Conservation (phyloP, 148 eudicot species). For the Linanthus parryae region DNA sequence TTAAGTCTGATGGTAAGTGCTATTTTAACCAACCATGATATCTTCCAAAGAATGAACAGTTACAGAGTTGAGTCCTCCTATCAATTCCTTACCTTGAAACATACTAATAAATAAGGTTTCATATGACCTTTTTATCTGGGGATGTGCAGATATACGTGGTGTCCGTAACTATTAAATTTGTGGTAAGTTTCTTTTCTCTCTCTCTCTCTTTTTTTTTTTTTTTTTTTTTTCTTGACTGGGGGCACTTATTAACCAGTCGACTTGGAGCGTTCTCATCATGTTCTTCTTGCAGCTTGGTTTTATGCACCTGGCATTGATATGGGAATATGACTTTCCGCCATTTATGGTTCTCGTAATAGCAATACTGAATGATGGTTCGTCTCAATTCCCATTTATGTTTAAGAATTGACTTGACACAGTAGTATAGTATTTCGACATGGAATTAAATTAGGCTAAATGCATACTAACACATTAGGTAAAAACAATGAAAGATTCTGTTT, state of each 20-base stretch:
- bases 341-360: constrained; percentile 77
- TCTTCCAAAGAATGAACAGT: constrained; percentile 72
- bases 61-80: constrained; percentile 37
- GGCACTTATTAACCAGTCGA: not conserved
- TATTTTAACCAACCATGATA: constrained; percentile 67
- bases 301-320: constrained; percentile 59
- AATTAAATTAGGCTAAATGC: no score
- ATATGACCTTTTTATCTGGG: no score
- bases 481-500: no score
- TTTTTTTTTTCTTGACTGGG: no score
- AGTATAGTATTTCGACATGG: no score
- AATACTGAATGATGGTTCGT: constrained; percentile 61
- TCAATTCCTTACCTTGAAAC: not conserved
- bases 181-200: constrained; percentile 40
- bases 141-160: constrained; percentile 63
- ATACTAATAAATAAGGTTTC: no score
- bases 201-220: not conserved
- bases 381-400: no score
- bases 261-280: not conserved
- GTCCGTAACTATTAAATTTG: constrained; percentile 67
- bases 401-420: no score
- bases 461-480: no score
- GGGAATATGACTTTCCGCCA: constrained; percentile 81
- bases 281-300: constrained; percentile 54
- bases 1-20: constrained; percentile 65